Evolutionary conservation across 768 basidiomycete species (phyloP).

Genomic region (Kwoniella sp.): DNA sequence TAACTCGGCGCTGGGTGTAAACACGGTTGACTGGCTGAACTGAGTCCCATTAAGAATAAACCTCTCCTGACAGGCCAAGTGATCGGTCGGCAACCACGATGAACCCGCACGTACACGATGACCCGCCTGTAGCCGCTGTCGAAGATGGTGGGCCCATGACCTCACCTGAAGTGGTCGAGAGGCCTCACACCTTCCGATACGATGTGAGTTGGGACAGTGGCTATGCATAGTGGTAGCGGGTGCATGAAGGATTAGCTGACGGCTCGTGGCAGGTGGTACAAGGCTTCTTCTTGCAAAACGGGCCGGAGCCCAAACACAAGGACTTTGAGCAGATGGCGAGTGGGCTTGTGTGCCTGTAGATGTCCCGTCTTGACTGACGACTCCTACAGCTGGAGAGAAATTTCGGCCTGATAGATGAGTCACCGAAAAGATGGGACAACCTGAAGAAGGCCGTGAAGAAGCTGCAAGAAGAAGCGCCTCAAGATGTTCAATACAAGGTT

Average conservation of each 20-base stretch:
- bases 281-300: conserved; percentile 37
- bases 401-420: conserved; percentile 40
- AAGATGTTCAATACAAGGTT: conserved; percentile 43
- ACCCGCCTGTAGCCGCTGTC: conserved; percentile 30
- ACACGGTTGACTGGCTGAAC: too few relatives aligned
- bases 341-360: neutral
- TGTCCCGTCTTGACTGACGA: neutral
- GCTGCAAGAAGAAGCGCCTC: conserved; percentile 29
- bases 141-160: conserved; percentile 27
- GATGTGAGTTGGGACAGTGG: conserved; percentile 24
- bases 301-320: conserved; percentile 23
- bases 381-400: conserved; percentile 25
- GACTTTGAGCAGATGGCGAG: conserved; percentile 33
- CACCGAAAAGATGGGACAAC: conserved; percentile 37
- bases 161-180: conserved; percentile 15
- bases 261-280: conserved; percentile 22
- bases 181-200: conserved; percentile 27
- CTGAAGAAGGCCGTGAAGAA: conserved; percentile 23
- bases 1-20: too few relatives aligned
- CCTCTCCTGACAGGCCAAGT: too few relatives aligned
- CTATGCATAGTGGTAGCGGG: too few relatives aligned
- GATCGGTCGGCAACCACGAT: neutral
- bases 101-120: conserved; percentile 12
- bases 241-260: neutral
- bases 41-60: too few relatives aligned